Percentiles rank a stretch among this genome's conserved stretches.
Evolutionary conservation across 352 stramenopile genomes (phyloP).

Genomic region (Globisporangium recalcitrans): DNA sequence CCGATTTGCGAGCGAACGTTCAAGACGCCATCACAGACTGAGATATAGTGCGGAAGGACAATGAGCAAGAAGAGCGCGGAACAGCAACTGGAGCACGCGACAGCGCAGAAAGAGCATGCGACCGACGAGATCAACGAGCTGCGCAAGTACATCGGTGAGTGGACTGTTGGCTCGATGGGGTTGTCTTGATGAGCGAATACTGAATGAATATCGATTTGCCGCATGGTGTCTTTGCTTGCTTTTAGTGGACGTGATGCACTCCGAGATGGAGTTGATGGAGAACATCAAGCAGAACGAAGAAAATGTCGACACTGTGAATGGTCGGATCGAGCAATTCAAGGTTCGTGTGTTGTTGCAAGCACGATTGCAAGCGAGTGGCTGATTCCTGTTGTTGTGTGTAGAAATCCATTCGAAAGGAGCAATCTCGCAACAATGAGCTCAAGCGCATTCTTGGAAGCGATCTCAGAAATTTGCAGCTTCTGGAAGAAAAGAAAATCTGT

Average conservation of each 20-base stretch:
- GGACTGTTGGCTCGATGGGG: not conserved
- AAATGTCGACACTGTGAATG: slow-evolving; percentile 35
- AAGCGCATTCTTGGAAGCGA: slow-evolving; percentile 23
- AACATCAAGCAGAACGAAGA: slow-evolving; percentile 63
- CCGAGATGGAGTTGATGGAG: slow-evolving; percentile 66
- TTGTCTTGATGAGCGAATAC: not conserved
- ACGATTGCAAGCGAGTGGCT: not conserved
- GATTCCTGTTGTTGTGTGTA: slow-evolving; percentile 13
- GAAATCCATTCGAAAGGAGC: slow-evolving; percentile 40
- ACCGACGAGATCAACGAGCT: slow-evolving; percentile 54
- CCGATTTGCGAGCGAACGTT: slow-evolving; percentile 2
- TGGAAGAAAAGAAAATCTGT: slow-evolving; percentile 50
- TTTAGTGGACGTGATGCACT: slow-evolving; percentile 76
- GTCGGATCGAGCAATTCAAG: slow-evolving; percentile 50
- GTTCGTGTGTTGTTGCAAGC: slow-evolving; percentile 14
- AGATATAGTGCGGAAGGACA: not conserved
- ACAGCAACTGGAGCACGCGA: not conserved
- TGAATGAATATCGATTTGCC: not conserved
- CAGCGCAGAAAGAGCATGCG: not conserved
- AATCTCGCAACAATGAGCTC: slow-evolving; percentile 31
- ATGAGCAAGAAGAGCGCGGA: not conserved
- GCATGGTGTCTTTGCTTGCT: not conserved
- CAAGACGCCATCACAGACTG: not conserved
- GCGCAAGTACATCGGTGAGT: slow-evolving; percentile 58
- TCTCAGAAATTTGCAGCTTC: slow-evolving; percentile 23